Evolutionary conservation across 1,284 basidiomycete genomes (phyloP), one percentile per base, ranked within the genome.

Genomic region (Moniliophthora roreri): DNA sequence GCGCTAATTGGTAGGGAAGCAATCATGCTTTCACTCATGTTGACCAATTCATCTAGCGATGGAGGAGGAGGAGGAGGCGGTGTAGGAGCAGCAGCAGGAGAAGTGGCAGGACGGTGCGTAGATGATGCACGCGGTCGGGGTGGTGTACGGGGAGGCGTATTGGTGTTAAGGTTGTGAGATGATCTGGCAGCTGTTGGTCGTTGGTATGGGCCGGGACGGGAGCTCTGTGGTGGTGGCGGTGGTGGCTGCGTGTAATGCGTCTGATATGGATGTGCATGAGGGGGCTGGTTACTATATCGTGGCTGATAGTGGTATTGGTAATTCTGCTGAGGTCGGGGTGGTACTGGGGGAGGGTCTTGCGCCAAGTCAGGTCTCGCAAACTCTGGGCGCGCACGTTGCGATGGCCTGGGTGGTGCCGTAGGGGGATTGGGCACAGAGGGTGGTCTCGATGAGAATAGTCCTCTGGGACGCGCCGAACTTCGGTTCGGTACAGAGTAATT

Each of bases 401-500:
- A 64, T 41, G 61, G 67, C 42, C 62, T 63, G 32, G 62, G 66
- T 24, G 61, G 69, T 1, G 65, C 67, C 46, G 67, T 63, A 36
- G 62, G 65, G 32, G 67, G 62, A 8, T 46, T 46, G 16, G 44
- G 66, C 56, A 16, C 58, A 38, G 40, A 35, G 53, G 51, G 51
- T 35, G 37, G 39, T 48, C 42, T 46, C 20, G 57, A 52, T 16
- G 77, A 73, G 63, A 87, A 85, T 10, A 86, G 54, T 4, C 79
- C 77, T 37, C 82, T 76, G 16, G 79, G 72, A 35, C 78, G 77
- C 10, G 61, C 47, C 21, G 64, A 61, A 36, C 65, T 67, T 45
- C 72, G 74, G 41, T 76, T 76, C 1, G 89, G 89, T 0, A 91
- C 81, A 2, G 84, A 85, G 61, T 87, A 67, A 51, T 74, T 78